phyloP scores from a whole-genome alignment of 768 basidiomycete genomes.

The Kwoniella sp. region DNA sequence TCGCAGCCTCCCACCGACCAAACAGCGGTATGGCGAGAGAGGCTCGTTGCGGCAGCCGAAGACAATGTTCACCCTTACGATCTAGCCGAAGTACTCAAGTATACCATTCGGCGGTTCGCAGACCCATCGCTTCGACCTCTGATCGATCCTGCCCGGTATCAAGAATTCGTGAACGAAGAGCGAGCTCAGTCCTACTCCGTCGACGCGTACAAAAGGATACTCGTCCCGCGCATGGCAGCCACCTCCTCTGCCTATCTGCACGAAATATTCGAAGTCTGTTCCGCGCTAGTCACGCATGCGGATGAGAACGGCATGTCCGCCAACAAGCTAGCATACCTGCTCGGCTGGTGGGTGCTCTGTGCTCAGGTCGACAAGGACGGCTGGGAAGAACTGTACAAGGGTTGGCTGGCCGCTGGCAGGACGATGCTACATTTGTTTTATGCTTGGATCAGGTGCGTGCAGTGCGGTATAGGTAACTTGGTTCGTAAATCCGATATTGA shows the following conservation, averaged over 20 bases:
- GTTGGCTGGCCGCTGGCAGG: slow-evolving; percentile 24
- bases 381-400: slow-evolving; percentile 30
- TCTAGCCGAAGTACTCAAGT: slow-evolving; percentile 24
- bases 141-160: slow-evolving; percentile 13
- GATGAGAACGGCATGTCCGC: slow-evolving; percentile 22
- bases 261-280: slow-evolving; percentile 31
- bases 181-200: slow-evolving; percentile 22
- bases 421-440: slow-evolving; percentile 29
- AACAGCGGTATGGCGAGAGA: slow-evolving; percentile 9
- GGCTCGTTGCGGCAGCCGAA: not conserved
- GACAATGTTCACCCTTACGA: slow-evolving; percentile 2
- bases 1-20: slow-evolving; percentile 5
- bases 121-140: no score
- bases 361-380: not conserved
- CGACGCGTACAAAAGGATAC: slow-evolving; percentile 16
- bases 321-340: slow-evolving; percentile 15
- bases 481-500: no score
- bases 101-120: slow-evolving; percentile 15
- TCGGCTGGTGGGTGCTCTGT: slow-evolving; percentile 33
- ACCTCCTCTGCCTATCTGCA: slow-evolving; percentile 7
- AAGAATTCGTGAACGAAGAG: slow-evolving; percentile 28
- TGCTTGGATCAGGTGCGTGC: slow-evolving; percentile 42
- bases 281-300: slow-evolving; percentile 17
- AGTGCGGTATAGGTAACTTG: no score
- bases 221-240: slow-evolving; percentile 7